Base-by-base conservation (phyloP, 805 yeast species). In the Hanseniaspora taiwanica region DNA sequence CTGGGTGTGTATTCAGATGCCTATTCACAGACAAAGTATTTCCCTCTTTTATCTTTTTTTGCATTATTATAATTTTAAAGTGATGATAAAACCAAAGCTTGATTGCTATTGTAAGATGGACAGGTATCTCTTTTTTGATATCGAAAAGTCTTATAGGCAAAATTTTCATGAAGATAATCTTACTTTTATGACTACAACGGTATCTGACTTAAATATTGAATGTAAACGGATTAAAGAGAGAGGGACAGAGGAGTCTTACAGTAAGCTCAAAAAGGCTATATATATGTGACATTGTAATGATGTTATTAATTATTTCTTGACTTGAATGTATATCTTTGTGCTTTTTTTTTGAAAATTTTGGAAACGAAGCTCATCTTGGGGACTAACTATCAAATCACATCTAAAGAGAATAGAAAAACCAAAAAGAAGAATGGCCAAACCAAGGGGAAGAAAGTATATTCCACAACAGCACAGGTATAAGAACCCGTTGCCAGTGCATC, bases 401-500 rank as follows among this genome's bases (percentile, higher is more conserved):
- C n/a, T n/a, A n/a, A n/a, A n/a, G n/a, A n/a, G n/a, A n/a, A n/a
- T n/a, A n/a, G n/a, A n/a, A n/a, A 13, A 25, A 3, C 29, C 29
- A 8, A 25, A 25, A 23, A 23, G n/a, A 7, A 25, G 10, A 18
- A 33, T 33, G 36, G 36, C 36, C 6, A 33, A n/a, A n/a, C n/a
- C 8, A 12, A 29, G 14, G 33, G 33, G 33, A n/a, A 29, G 33
- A 14, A 33, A 33, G 19, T 20, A 18, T 16, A 33, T 33, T 33
- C 23, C 36, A 18, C 17, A 33, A 12, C 24, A 19, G 12, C 36
- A 33, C 36, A 4, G 7, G 23, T 33, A 33, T 16, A 33, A 33
- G 14, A 9, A 33, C 23, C 36, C 36, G 12, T 65, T 64, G 82
- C 65, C 50, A 7, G 17, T 33, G 6, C 36, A 33, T 33, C 36